These are phyloP conservation scores for Mediolabrus comicus DNA, from an alignment of 108 stramenopile species.

Conservation along the genomic window DNA sequence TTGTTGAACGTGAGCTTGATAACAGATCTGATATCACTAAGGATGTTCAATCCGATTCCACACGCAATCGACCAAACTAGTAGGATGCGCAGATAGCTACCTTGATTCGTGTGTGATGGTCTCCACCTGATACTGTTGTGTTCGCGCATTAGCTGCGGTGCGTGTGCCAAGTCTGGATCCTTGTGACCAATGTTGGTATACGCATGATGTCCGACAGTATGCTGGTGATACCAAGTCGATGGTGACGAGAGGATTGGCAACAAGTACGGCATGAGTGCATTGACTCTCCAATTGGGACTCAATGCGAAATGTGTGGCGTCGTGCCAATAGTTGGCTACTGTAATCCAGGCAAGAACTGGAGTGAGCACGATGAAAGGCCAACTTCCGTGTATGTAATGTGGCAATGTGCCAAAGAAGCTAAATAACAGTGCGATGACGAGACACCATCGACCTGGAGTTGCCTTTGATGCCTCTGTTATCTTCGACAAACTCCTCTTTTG, in stretches of 20 bases:
- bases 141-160: constrained; percentile 58
- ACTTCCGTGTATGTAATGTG: constrained; percentile 30
- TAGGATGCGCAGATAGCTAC: constrained; percentile 16
- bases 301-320: constrained; percentile 52
- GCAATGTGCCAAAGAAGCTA: constrained; percentile 36
- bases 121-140: constrained; percentile 55
- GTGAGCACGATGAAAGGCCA: constrained; percentile 45
- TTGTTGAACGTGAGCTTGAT: constrained; percentile 55
- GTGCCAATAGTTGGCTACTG: constrained; percentile 56
- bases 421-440: constrained; percentile 25
- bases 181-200: constrained; percentile 56
- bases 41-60: constrained; percentile 40
- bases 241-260: constrained; percentile 50
- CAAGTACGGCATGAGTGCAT: constrained; percentile 53
- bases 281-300: constrained; percentile 53
- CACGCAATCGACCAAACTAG: constrained; percentile 52
- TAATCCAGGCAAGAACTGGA: constrained; percentile 48
- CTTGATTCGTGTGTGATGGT: constrained; percentile 37
- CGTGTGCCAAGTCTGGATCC: constrained; percentile 61
- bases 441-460: constrained; percentile 42
- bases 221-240: constrained; percentile 65
- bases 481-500: constrained; percentile 31
- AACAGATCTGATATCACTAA: constrained; percentile 51
- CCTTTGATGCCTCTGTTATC: constrained; percentile 41
- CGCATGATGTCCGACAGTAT: constrained; percentile 58